These are phyloP conservation scores for Suillus variegatus DNA, from an alignment of 768 basidiomycete species.

Conservation along the genomic window DNA sequence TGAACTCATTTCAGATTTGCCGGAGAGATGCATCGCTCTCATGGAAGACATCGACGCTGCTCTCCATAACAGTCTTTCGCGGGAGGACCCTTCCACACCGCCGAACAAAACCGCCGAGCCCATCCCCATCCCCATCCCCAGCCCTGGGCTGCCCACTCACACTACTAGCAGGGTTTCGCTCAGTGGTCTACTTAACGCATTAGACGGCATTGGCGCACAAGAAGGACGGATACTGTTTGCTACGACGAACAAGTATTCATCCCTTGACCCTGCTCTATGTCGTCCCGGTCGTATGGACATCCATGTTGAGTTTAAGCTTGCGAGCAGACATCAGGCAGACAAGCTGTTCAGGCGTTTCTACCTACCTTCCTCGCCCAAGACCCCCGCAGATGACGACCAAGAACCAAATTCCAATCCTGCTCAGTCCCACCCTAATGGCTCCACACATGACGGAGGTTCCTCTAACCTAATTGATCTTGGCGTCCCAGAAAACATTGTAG, in stretches of 20 bases:
- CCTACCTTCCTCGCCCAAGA: constrained; percentile 35
- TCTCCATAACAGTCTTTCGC: constrained; percentile 48
- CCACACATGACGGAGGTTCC: not conserved
- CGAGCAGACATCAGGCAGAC: constrained; percentile 65
- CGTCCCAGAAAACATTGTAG: not conserved
- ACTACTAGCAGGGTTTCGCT: constrained; percentile 51
- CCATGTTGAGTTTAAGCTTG: constrained; percentile 75
- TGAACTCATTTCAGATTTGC: constrained; percentile 60
- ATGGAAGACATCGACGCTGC: constrained; percentile 89
- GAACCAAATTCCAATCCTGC: not conserved
- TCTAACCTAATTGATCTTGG: constrained; percentile 22
- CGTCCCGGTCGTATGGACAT: constrained; percentile 83
- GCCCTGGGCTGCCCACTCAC: constrained; percentile 15
- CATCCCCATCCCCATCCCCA: constrained; percentile 2
- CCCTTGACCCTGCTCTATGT: constrained; percentile 72
- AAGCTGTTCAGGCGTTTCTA: constrained; percentile 74
- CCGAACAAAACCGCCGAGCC: not conserved
- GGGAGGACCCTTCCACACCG: constrained; percentile 21
- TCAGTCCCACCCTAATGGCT: not conserved
- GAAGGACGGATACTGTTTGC: constrained; percentile 84
- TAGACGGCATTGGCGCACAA: constrained; percentile 77
- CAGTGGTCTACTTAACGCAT: constrained; percentile 75
- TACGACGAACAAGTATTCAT: constrained; percentile 71
- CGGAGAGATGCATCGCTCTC: constrained; percentile 71
- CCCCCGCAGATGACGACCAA: not conserved